A percentile compares a stretch with the other conserved stretches of the same genome.
Evolutionary conservation across 805 yeast species (phyloP).

Genomic region (Aciculoconidium aculeatum): DNA sequence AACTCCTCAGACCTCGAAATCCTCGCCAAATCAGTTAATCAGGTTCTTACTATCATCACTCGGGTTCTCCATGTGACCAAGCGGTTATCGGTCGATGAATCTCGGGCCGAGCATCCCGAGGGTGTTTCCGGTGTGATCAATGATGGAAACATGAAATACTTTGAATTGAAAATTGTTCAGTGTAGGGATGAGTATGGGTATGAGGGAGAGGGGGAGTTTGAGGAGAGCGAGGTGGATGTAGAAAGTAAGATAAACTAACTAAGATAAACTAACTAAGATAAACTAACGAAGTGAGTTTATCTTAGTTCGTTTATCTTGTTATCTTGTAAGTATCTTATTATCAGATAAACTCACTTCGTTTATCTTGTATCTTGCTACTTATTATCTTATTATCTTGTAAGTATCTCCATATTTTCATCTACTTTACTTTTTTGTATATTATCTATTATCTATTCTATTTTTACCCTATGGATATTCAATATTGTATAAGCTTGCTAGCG

Average conservation of each 20-base stretch:
- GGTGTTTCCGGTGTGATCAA: slow-evolving; percentile 43
- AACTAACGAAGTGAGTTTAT: no score
- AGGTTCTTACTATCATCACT: slow-evolving; percentile 53
- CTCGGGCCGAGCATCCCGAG: slow-evolving; percentile 15
- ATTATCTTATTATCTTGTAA: no score
- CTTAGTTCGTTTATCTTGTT: no score
- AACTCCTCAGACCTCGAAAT: slow-evolving; percentile 14
- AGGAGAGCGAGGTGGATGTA: slow-evolving; percentile 7
- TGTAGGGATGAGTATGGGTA: slow-evolving; percentile 39
- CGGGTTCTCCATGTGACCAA: slow-evolving; percentile 33
- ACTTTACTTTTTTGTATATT: no score
- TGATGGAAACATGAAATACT: slow-evolving; percentile 57
- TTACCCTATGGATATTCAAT: no score
- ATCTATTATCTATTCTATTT: no score
- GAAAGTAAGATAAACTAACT: background rate
- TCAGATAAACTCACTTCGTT: no score
- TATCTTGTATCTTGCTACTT: no score
- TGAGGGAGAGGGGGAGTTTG: slow-evolving; percentile 18
- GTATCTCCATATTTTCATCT: no score
- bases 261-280: no score
- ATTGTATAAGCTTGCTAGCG: no score
- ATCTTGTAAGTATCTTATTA: no score
- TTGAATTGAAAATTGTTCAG: slow-evolving; percentile 67
- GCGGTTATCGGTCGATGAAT: slow-evolving; percentile 15
- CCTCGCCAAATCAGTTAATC: slow-evolving; percentile 38